phyloP scores from a whole-genome alignment of 2,329 filamentous ascomycete species.

The Colletotrichum liriopes region DNA sequence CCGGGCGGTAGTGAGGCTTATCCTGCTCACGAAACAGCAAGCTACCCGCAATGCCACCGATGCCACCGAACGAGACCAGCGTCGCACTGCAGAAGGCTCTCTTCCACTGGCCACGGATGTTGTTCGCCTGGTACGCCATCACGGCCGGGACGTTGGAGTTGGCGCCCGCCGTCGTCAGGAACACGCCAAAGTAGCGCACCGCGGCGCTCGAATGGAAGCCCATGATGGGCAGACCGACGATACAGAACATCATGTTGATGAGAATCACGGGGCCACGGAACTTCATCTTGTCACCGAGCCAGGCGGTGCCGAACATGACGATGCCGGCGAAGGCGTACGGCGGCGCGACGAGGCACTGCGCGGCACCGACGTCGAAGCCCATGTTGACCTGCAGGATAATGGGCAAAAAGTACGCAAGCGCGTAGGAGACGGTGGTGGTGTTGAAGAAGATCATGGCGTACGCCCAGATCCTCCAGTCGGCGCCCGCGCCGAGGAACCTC shows the following conservation, averaged over 20 bases:
- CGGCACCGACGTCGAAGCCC: constrained; percentile 73
- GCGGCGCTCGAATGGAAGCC: constrained; percentile 72
- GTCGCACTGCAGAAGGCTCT: constrained; percentile 84
- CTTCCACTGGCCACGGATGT: constrained; percentile 92
- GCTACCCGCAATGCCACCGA: constrained; percentile 84
- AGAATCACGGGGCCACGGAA: constrained; percentile 77
- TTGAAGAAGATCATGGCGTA: constrained; percentile 75
- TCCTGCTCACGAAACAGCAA: constrained; percentile 79
- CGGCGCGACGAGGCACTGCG: constrained; percentile 80
- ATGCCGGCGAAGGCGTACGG: constrained; percentile 78
- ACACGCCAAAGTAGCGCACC: constrained; percentile 81
- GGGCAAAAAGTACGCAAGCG: constrained; percentile 84
- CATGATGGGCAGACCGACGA: constrained; percentile 81
- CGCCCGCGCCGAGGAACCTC: constrained; percentile 63
- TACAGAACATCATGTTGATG: constrained; percentile 75
- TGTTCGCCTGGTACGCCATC: constrained; percentile 89
- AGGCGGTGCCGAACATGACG: constrained; percentile 73
- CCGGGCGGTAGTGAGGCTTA: constrained; percentile 67
- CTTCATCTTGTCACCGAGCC: constrained; percentile 77
- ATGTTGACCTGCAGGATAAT: constrained; percentile 78
- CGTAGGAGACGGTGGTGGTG: constrained; percentile 81
- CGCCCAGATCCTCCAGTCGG: constrained; percentile 73
- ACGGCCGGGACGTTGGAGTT: constrained; percentile 83
- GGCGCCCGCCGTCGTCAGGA: constrained; percentile 81
- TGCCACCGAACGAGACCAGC: constrained; percentile 81